These are phyloP conservation scores for Apiospora koreana DNA, from an alignment of 2,329 filamentous ascomycete genomes.

Conservation along the genomic window DNA sequence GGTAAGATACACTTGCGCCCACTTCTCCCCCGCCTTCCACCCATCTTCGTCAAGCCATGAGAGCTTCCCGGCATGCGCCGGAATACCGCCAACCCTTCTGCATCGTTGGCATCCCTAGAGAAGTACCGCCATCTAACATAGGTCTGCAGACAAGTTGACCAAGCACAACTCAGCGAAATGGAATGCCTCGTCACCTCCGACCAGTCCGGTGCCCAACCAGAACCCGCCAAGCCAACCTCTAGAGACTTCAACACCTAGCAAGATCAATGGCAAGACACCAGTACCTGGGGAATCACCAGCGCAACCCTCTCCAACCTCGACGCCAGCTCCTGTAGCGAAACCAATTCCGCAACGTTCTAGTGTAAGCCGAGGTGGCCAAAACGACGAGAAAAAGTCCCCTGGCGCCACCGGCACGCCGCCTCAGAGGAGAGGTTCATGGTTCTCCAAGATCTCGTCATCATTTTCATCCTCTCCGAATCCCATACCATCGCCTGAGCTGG, in stretches of 20 bases:
- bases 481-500: slow-evolving; percentile 14
- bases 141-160: slow-evolving; percentile 6
- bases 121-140: not conserved
- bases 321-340: slow-evolving; percentile 23
- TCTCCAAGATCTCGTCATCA: slow-evolving; percentile 89
- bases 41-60: not conserved
- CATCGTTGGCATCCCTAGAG: not conserved
- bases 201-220: slow-evolving; percentile 17
- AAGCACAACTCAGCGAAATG: slow-evolving; percentile 7
- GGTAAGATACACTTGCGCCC: slow-evolving; percentile 51
- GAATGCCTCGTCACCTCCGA: slow-evolving; percentile 22
- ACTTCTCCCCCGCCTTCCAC: not conserved
- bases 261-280: slow-evolving; percentile 25
- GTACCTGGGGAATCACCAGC: slow-evolving; percentile 13
- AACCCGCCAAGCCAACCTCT: slow-evolving; percentile 20
- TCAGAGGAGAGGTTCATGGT: slow-evolving; percentile 78
- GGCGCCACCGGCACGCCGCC: slow-evolving; percentile 38
- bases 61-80: not conserved
- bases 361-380: slow-evolving; percentile 33
- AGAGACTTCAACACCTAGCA: slow-evolving; percentile 23
- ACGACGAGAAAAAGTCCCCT: slow-evolving; percentile 31
- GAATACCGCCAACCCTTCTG: not conserved
- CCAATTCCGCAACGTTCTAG: slow-evolving; percentile 33
- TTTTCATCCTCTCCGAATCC: slow-evolving; percentile 66
- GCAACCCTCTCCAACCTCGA: slow-evolving; percentile 19